These are phyloP conservation scores for Xylaria sp. DNA, from an alignment of 2,329 filamentous ascomycete species.

Conservation along the genomic window DNA sequence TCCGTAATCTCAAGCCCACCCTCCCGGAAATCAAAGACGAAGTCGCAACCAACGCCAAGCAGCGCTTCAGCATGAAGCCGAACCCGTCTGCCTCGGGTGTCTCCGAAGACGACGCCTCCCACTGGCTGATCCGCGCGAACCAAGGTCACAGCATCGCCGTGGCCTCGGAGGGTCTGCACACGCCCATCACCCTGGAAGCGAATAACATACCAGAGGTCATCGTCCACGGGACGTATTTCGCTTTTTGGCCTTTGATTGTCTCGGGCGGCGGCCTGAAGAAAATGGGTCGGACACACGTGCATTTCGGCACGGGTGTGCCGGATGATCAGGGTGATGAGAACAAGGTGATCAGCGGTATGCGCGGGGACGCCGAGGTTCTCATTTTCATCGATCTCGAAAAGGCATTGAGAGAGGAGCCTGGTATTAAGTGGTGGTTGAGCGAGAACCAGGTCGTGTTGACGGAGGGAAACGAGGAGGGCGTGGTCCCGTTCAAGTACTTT, in stretches of 20 bases:
- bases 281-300: constrained; percentile 85
- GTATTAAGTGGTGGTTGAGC: constrained; percentile 69
- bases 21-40: constrained; percentile 66
- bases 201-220: constrained; percentile 60
- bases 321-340: constrained; percentile 20
- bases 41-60: constrained; percentile 77
- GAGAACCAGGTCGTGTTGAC: constrained; percentile 72
- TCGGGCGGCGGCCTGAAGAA: constrained; percentile 68
- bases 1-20: constrained; percentile 67
- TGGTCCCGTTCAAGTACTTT: constrained; percentile 65
- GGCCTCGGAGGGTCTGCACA: constrained; percentile 65
- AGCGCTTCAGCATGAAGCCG: constrained; percentile 76
- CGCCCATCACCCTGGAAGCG: constrained; percentile 55
- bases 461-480: constrained; percentile 52
- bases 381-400: constrained; percentile 68
- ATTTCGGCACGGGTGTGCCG: constrained; percentile 75
- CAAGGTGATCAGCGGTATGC: constrained; percentile 74
- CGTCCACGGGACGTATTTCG: constrained; percentile 85
- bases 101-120: constrained; percentile 45
- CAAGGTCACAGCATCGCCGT: constrained; percentile 85
- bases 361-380: constrained; percentile 68
- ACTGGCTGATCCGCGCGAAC: constrained; percentile 88
- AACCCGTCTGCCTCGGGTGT: constrained; percentile 30
- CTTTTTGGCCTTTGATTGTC: constrained; percentile 70
- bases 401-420: constrained; percentile 53